Percentiles rank a stretch among this genome's conserved stretches.
Evolutionary conservation across 2,329 filamentous ascomycete species (phyloP).

Genomic region (Alternaria burnsii): DNA sequence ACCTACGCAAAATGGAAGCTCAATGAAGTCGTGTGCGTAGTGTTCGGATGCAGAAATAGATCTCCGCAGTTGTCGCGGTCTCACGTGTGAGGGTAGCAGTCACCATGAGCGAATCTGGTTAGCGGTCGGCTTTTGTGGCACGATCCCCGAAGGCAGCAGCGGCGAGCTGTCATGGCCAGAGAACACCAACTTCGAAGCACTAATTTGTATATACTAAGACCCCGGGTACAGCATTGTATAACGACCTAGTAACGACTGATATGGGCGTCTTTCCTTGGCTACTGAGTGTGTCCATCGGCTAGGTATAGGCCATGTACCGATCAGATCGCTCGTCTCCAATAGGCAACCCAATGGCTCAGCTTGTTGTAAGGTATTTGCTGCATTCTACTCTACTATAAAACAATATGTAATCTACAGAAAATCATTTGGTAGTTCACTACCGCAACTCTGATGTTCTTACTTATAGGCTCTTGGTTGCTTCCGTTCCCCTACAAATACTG

Average conservation of each 20-base stretch:
- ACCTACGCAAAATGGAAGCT: conserved; percentile 1
- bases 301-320: neutral
- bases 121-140: neutral
- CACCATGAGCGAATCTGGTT: conserved; percentile 4
- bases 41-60: conserved; percentile 10
- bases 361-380: too few relatives aligned
- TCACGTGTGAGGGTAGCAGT: conserved; percentile 12
- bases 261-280: neutral
- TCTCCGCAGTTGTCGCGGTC: conserved; percentile 16
- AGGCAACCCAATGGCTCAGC: neutral
- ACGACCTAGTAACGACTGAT: neutral
- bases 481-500: neutral
- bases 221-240: neutral
- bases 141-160: neutral
- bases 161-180: neutral
- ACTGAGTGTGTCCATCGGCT: neutral
- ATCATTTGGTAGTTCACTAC: neutral
- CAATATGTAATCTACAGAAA: too few relatives aligned
- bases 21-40: conserved; percentile 4
- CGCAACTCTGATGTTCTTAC: neutral
- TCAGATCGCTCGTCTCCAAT: neutral
- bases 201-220: neutral
- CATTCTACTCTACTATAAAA: too few relatives aligned
- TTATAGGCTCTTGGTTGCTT: neutral
- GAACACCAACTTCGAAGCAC: neutral